Evolutionary conservation across 306 rosid genomes (phyloP).

Genomic region (Hippophae rhamnoides): DNA sequence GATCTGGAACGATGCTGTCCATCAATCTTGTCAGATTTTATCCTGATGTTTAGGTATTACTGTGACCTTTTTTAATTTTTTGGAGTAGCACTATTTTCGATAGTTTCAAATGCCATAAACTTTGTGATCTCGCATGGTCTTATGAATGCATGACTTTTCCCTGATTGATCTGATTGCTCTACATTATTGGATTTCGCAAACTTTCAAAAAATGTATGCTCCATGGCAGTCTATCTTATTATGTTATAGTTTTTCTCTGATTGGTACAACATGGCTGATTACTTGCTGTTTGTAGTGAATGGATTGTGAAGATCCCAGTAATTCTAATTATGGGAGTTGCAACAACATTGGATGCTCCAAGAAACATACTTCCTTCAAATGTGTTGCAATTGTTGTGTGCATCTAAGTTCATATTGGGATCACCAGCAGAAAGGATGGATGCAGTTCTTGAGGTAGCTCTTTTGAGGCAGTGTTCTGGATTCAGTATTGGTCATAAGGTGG

Average conservation of each 20-base stretch:
- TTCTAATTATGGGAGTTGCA: slow-evolving; percentile 78
- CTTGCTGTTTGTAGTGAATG: slow-evolving; percentile 56
- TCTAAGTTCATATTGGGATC: slow-evolving; percentile 56
- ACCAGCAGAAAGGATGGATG: slow-evolving; percentile 82
- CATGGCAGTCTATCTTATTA: slow-evolving; percentile 4
- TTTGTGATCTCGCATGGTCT: background rate
- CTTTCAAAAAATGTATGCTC: background rate
- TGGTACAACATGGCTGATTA: slow-evolving; percentile 16
- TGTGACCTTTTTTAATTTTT: background rate
- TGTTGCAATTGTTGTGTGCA: slow-evolving; percentile 56
- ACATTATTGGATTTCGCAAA: background rate
- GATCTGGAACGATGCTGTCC: slow-evolving; percentile 82
- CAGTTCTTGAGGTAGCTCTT: slow-evolving; percentile 81
- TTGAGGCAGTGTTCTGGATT: slow-evolving; percentile 54
- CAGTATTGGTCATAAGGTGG: slow-evolving; percentile 72
- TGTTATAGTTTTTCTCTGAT: slow-evolving; percentile 9
- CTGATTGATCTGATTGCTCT: background rate
- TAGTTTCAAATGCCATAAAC: background rate
- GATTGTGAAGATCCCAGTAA: slow-evolving; percentile 69
- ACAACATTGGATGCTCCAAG: slow-evolving; percentile 69
- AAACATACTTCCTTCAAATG: slow-evolving; percentile 59
- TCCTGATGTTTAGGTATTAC: slow-evolving; percentile 70
- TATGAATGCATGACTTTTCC: background rate
- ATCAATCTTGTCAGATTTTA: slow-evolving; percentile 67
- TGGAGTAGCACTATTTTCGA: background rate